phyloP scores from a whole-genome alignment of 371 early-diverging fungal genomes.

The Mortierella sp. region DNA sequence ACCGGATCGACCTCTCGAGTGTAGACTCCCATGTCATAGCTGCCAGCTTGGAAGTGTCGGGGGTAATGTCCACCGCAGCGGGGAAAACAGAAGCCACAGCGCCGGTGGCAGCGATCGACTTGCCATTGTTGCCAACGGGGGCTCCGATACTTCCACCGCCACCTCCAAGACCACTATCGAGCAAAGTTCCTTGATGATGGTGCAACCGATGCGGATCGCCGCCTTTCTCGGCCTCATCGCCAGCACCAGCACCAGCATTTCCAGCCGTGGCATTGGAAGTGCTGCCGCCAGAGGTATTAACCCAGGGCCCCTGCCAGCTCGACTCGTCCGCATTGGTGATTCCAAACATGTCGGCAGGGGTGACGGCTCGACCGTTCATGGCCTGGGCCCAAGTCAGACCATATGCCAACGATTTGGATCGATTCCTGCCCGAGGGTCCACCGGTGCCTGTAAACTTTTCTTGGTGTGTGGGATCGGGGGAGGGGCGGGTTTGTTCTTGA shows the following conservation, averaged over 20 bases:
- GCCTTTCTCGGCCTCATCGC: constrained; percentile 13
- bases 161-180: constrained; percentile 10
- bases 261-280: background rate
- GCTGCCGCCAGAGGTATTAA: background rate
- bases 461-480: constrained; percentile 13
- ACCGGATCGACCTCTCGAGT: constrained; percentile 78
- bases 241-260: constrained; percentile 14
- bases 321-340: constrained; percentile 39
- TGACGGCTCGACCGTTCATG: constrained; percentile 46
- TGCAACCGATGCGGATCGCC: constrained; percentile 30
- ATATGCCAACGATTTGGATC: constrained; percentile 50
- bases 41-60: constrained; percentile 58
- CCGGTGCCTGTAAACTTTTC: constrained; percentile 8
- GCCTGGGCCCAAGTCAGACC: constrained; percentile 56
- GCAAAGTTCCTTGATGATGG: constrained; percentile 36
- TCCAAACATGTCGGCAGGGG: constrained; percentile 35
- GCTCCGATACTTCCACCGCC: constrained; percentile 36
- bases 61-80: constrained; percentile 49
- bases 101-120: background rate
- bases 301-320: constrained; percentile 37
- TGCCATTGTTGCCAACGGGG: background rate
- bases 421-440: constrained; percentile 5
- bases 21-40: constrained; percentile 80
- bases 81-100: constrained; percentile 30
- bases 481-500: constrained; percentile 45